Conservation (phyloP, 345 rosid genomes). For the Brassica nigra region DNA sequence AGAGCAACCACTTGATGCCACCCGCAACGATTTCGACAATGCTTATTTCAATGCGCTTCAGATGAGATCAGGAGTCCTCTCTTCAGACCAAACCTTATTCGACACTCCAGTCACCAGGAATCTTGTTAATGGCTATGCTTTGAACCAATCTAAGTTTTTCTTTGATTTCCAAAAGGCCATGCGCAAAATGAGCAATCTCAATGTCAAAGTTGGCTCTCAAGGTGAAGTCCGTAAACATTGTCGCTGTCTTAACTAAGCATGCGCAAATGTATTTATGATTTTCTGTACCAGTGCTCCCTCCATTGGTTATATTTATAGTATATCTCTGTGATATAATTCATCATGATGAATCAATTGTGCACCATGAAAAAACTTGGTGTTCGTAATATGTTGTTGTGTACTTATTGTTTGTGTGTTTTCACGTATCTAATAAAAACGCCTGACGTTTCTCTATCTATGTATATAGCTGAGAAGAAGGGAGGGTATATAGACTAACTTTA, state of each 20-base stretch:
- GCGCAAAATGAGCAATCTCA: slow-evolving; percentile 73
- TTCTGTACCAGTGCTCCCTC: slow-evolving; percentile 10
- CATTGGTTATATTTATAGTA: neutral
- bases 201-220: slow-evolving; percentile 63
- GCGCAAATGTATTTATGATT: neutral
- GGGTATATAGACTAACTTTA: too few relatives aligned
- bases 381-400: slow-evolving; percentile 3
- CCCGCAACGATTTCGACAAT: slow-evolving; percentile 69
- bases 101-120: slow-evolving; percentile 48
- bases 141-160: slow-evolving; percentile 83
- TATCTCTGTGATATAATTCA: slow-evolving; percentile 11
- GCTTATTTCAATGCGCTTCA: slow-evolving; percentile 58
- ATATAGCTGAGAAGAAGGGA: neutral
- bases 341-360: slow-evolving; percentile 23
- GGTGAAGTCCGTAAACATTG: slow-evolving; percentile 76
- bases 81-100: slow-evolving; percentile 77
- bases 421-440: neutral
- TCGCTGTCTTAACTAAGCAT: slow-evolving; percentile 53
- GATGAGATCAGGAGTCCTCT: slow-evolving; percentile 69
- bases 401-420: neutral
- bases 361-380: slow-evolving; percentile 23
- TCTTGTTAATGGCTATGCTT: slow-evolving; percentile 62
- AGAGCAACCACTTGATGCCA: slow-evolving; percentile 71
- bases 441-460: neutral
- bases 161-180: slow-evolving; percentile 85